Conservation (phyloP, 768 basidiomycete species). For the Lactifluus hygrophoroides region DNA sequence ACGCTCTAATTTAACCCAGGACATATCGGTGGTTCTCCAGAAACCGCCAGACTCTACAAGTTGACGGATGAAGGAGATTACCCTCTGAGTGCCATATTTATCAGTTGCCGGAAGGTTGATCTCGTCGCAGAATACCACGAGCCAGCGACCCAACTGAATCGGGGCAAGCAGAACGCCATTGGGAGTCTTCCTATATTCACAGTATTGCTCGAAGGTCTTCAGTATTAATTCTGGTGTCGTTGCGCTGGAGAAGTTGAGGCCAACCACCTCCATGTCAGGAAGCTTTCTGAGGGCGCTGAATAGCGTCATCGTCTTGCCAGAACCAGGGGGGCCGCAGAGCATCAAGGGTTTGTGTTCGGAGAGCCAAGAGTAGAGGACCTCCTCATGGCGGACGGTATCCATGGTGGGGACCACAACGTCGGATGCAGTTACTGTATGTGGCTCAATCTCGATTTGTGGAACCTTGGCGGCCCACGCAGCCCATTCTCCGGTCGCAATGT, state of each 20-base stretch:
- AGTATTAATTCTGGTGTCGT: constrained; percentile 97
- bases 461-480: constrained; percentile 85
- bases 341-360: constrained; percentile 98
- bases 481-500: constrained; percentile 82
- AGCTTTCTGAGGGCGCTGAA: constrained; percentile 96
- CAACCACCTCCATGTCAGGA: constrained; percentile 98
- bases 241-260: constrained; percentile 97
- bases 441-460: constrained; percentile 92
- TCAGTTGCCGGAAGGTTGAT: constrained; percentile 96
- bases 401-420: constrained; percentile 98
- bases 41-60: constrained; percentile 92
- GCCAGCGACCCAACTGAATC: constrained; percentile 91
- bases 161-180: constrained; percentile 96
- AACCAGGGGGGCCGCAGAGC: constrained; percentile 98
- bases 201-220: constrained; percentile 99
- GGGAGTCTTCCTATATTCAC: constrained; percentile 97
- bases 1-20: constrained; percentile 97
- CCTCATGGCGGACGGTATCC: constrained; percentile 97
- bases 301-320: constrained; percentile 98
- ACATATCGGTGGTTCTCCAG: constrained; percentile 89
- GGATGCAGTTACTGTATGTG: constrained; percentile 90
- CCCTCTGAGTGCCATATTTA: constrained; percentile 97
- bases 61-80: constrained; percentile 97
- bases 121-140: constrained; percentile 99
- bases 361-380: constrained; percentile 97